Evolutionary conservation across 2,329 filamentous ascomycete genomes (phyloP).

Genomic region (Dactylonectria estremocensis): DNA sequence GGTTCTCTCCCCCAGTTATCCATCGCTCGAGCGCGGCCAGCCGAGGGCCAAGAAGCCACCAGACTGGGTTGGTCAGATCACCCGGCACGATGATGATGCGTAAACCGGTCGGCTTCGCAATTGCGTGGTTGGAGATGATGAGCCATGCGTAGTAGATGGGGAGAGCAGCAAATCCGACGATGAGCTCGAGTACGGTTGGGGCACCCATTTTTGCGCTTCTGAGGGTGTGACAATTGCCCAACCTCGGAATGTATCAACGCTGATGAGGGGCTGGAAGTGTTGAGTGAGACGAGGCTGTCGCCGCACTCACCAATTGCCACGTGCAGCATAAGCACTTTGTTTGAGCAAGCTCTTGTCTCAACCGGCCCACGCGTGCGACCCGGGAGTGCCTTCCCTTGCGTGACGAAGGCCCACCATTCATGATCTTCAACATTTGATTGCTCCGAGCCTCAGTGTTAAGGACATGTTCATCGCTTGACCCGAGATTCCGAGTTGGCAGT

Average conservation of each 20-base stretch:
- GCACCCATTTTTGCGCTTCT: neutral
- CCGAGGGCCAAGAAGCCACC: neutral
- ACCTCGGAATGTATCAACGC: neutral
- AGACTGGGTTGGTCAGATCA: neutral
- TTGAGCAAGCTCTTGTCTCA: neutral
- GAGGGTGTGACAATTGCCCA: neutral
- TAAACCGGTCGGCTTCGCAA: neutral
- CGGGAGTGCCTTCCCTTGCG: too few relatives aligned
- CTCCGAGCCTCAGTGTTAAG: neutral
- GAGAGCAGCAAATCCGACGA: neutral
- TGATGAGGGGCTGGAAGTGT: neutral
- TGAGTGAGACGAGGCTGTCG: neutral
- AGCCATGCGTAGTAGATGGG: slow-evolving; percentile 1
- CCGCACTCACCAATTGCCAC: neutral
- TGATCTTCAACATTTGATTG: neutral
- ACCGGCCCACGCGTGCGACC: neutral
- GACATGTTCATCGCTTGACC: neutral
- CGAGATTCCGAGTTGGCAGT: too few relatives aligned
- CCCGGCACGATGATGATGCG: neutral
- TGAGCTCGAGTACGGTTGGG: neutral
- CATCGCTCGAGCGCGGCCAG: neutral
- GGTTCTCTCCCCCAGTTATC: neutral
- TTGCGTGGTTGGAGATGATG: neutral
- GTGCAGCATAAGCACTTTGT: neutral
- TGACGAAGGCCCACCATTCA: neutral